Conservation (phyloP, 2,329 filamentous ascomycete genomes). For the Pyricularia grisea region DNA sequence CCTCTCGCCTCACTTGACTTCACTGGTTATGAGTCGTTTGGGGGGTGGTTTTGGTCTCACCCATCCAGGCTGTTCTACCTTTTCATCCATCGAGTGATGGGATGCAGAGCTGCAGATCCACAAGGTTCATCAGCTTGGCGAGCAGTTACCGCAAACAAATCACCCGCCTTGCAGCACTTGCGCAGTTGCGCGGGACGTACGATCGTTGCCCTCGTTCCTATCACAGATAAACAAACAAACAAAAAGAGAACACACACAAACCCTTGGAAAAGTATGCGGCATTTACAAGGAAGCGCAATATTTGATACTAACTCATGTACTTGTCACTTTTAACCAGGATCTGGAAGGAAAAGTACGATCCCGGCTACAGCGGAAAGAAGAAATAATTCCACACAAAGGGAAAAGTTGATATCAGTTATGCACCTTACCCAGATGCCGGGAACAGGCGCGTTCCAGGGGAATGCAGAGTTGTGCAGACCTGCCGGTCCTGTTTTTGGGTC, state of each 20-base stretch:
- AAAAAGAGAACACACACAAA: neutral
- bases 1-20: neutral
- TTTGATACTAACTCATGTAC: neutral
- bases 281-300: neutral
- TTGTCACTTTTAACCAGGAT: constrained; percentile 51
- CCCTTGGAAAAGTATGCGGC: neutral
- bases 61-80: neutral
- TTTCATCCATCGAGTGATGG: neutral
- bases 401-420: neutral
- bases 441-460: neutral
- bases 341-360: constrained; percentile 93
- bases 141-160: neutral
- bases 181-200: neutral
- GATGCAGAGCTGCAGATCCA: neutral
- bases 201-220: neutral
- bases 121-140: neutral
- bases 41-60: neutral
- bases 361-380: constrained; percentile 34
- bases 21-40: neutral
- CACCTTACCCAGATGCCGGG: neutral
- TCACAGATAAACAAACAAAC: neutral
- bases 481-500: neutral
- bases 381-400: constrained; percentile 4
- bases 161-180: neutral
- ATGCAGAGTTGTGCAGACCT: neutral